Conservation (phyloP, 1,284 basidiomycete species). For the Stereum hirsutum region DNA sequence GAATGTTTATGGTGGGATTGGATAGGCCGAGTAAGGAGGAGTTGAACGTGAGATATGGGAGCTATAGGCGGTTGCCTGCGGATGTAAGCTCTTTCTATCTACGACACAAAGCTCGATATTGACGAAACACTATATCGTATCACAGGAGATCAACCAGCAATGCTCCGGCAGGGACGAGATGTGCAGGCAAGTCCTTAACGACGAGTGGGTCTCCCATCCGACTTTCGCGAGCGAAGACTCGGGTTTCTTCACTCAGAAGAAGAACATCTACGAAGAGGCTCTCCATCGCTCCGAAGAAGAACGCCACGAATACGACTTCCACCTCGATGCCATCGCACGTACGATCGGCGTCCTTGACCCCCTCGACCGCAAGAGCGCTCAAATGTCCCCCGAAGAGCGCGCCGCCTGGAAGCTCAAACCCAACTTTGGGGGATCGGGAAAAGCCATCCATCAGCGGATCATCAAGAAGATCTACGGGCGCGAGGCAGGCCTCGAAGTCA, state of each 20-base stretch:
- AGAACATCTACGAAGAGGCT: constrained; percentile 95
- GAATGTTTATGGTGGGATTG: constrained; percentile 22
- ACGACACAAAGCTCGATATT: too few species aligned
- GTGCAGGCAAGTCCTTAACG: constrained; percentile 94
- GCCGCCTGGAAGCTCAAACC: constrained; percentile 84
- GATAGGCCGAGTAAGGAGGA: constrained; percentile 52
- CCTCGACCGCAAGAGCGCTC: constrained; percentile 81
- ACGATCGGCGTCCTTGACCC: constrained; percentile 92
- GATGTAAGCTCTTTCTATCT: constrained; percentile 39
- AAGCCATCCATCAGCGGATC: constrained; percentile 89
- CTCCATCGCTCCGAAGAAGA: constrained; percentile 98
- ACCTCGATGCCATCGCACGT: constrained; percentile 94
- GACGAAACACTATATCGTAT: neutral
- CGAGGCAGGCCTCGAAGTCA: constrained; percentile 82
- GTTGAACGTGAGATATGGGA: constrained; percentile 61
- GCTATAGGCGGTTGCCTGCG: constrained; percentile 82
- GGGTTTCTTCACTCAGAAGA: constrained; percentile 86
- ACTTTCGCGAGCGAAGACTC: constrained; percentile 92
- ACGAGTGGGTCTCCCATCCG: constrained; percentile 95
- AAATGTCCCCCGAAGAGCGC: constrained; percentile 78
- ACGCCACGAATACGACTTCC: constrained; percentile 98
- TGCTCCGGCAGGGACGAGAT: constrained; percentile 96
- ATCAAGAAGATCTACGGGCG: constrained; percentile 97
- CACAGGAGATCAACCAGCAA: constrained; percentile 78
- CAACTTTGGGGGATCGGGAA: constrained; percentile 83